These are phyloP conservation scores for Talaromyces rugulosus DNA, from an alignment of 2,329 filamentous ascomycete species.

Conservation along the genomic window DNA sequence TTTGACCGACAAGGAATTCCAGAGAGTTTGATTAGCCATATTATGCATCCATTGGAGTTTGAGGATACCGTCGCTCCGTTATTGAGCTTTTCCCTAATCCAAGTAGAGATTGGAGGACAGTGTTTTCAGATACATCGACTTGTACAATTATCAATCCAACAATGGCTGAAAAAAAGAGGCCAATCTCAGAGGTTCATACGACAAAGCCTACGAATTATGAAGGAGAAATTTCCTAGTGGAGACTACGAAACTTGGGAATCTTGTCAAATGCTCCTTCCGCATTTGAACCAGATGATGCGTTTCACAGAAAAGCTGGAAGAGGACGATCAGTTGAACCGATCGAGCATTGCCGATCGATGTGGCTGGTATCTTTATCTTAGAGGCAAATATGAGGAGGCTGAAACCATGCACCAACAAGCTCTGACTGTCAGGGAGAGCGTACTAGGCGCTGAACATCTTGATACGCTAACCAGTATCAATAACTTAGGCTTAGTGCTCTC, in stretches of 20 bases:
- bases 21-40: conserved; percentile 8
- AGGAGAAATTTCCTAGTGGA: conserved; percentile 19
- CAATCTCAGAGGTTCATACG: conserved; percentile 15
- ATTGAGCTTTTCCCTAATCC: conserved; percentile 20
- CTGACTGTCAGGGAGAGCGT: no score
- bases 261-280: conserved; percentile 13
- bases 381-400: no score
- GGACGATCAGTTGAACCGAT: not conserved
- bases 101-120: not conserved
- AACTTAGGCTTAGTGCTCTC: no score
- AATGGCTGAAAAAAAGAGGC: conserved; percentile 21
- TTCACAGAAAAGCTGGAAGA: not conserved
- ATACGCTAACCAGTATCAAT: no score
- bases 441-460: no score
- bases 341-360: not conserved
- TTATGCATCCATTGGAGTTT: conserved; percentile 11
- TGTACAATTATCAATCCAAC: conserved; percentile 21
- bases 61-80: conserved; percentile 19
- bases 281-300: not conserved
- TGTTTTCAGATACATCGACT: conserved; percentile 26
- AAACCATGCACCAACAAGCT: no score
- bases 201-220: not conserved
- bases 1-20: conserved; percentile 26
- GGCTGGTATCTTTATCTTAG: conserved; percentile 7
- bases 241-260: conserved; percentile 21